Evolutionary conservation across 352 stramenopile species (phyloP).

Genomic region (Globisporangium mamillatum): DNA sequence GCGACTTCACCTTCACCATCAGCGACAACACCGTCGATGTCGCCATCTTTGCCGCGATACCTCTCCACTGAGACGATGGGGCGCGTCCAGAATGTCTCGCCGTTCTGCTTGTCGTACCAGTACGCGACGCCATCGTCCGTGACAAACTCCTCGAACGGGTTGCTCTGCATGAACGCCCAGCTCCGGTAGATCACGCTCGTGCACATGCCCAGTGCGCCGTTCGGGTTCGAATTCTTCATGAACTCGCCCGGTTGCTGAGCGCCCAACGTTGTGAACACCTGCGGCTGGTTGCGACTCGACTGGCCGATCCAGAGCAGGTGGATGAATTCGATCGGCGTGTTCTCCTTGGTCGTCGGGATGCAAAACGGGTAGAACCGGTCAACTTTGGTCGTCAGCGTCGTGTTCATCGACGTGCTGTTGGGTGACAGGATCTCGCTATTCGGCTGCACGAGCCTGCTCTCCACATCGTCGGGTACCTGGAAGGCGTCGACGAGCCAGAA

Average conservation of each 20-base stretch:
- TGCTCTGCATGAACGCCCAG: constrained; percentile 89
- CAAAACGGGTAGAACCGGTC: constrained; percentile 92
- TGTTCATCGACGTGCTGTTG: constrained; percentile 80
- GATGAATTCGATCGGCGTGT: constrained; percentile 92
- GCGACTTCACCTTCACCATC: constrained; percentile 68
- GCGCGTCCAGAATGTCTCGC: constrained; percentile 90
- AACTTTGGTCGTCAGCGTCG: constrained; percentile 82
- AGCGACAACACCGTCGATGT: constrained; percentile 80
- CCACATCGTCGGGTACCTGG: constrained; percentile 37
- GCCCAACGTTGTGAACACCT: constrained; percentile 87
- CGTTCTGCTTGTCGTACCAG: constrained; percentile 80
- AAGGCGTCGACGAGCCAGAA: constrained; percentile 70
- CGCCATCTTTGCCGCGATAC: constrained; percentile 60
- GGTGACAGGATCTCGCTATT: constrained; percentile 79
- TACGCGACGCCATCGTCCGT: constrained; percentile 91
- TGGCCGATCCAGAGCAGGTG: constrained; percentile 89
- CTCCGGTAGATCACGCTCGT: constrained; percentile 89
- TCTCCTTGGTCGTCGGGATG: constrained; percentile 87
- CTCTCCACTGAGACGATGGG: constrained; percentile 83
- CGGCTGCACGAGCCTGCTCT: constrained; percentile 65
- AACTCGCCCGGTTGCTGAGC: constrained; percentile 91
- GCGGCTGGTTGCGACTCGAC: constrained; percentile 87
- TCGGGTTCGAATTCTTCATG: constrained; percentile 81
- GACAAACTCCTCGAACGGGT: constrained; percentile 86
- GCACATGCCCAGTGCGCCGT: constrained; percentile 73